Conservation (phyloP, 306 rosid genomes). For the Cicer judaicum region DNA sequence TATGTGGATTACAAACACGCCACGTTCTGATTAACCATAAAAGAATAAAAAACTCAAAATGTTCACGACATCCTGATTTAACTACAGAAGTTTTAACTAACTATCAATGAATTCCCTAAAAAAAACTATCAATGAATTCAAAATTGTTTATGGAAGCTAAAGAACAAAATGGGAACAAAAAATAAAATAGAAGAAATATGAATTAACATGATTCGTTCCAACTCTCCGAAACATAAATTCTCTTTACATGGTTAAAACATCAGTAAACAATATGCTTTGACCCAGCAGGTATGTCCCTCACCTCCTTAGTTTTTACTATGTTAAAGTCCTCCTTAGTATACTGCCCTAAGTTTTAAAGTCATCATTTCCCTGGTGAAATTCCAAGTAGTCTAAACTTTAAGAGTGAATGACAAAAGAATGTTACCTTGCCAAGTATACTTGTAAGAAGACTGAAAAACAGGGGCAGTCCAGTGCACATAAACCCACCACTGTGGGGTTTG, state of each 20-base stretch:
- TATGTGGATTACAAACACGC: constrained; percentile 28
- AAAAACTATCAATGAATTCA: constrained; percentile 38
- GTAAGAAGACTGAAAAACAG: constrained; percentile 49
- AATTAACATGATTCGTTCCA: constrained; percentile 42
- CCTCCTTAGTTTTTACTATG: constrained; percentile 52
- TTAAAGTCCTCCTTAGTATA: constrained; percentile 49
- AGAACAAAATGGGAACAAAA: constrained; percentile 9
- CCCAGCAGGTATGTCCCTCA: constrained; percentile 38
- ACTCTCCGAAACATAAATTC: constrained; percentile 44
- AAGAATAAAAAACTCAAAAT: constrained; percentile 11
- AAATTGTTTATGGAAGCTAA: constrained; percentile 11
- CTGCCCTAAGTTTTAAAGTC: constrained; percentile 40
- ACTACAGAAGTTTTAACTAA: neutral
- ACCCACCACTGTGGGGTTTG: constrained; percentile 24
- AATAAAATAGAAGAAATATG: constrained; percentile 40
- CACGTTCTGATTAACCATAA: constrained; percentile 13
- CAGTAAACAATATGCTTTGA: constrained; percentile 52
- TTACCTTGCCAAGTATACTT: constrained; percentile 47
- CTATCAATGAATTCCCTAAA: constrained; percentile 34
- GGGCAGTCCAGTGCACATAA: constrained; percentile 7
- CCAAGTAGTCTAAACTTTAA: constrained; percentile 41
- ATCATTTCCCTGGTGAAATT: constrained; percentile 45
- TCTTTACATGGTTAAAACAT: constrained; percentile 49
- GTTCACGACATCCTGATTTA: constrained; percentile 28
- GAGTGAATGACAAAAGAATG: constrained; percentile 52